A percentile compares a stretch with the other conserved stretches of the same genome.
These are phyloP conservation scores for Emergomyces pasteurianus DNA, from an alignment of 2,329 filamentous ascomycete species.

Conservation along the genomic window DNA sequence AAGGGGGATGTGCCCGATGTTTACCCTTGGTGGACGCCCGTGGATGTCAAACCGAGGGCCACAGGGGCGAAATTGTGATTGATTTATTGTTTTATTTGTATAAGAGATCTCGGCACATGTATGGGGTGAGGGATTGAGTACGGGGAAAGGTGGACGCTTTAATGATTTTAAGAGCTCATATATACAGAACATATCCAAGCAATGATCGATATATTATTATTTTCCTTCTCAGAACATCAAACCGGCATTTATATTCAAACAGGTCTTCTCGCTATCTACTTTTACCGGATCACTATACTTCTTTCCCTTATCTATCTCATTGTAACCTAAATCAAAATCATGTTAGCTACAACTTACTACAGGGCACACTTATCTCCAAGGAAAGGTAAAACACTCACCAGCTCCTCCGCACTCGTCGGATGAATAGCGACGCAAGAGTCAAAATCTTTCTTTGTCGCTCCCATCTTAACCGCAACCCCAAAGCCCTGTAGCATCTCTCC, in stretches of 20 bases:
- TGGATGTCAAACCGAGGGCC: constrained; percentile 29
- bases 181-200: not conserved
- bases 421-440: constrained; percentile 66
- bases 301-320: constrained; percentile 12
- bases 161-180: constrained; percentile 1
- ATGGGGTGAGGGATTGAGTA: not conserved
- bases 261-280: not conserved
- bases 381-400: constrained; percentile 39
- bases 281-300: not conserved
- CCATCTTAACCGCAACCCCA: constrained; percentile 68
- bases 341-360: constrained; percentile 38
- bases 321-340: constrained; percentile 14
- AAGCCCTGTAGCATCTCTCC: constrained; percentile 65
- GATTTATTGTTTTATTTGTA: not conserved
- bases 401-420: constrained; percentile 63
- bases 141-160: not conserved
- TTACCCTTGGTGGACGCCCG: constrained; percentile 58
- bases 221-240: too few species aligned
- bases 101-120: not conserved
- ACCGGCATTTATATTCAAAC: constrained; percentile 1
- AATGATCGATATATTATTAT: not conserved
- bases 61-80: constrained; percentile 1
- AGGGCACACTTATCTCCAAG: not conserved
- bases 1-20: constrained; percentile 47
- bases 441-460: constrained; percentile 65